Base-by-base conservation (phyloP, 2,329 filamentous ascomycete genomes). In the Fusarium falciforme region DNA sequence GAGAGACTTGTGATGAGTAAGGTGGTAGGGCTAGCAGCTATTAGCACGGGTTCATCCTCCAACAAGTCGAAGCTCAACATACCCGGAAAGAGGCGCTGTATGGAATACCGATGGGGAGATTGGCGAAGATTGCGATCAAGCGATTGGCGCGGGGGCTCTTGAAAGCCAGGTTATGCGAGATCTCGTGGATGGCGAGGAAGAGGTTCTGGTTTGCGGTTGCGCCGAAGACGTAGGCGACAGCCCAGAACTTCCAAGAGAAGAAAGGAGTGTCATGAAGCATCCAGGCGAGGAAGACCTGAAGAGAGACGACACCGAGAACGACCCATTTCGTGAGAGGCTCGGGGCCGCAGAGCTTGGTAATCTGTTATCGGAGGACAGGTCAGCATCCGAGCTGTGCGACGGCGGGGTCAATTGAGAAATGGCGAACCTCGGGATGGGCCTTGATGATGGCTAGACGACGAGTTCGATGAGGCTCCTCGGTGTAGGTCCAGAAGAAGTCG, bases 1-100 rank as follows among this genome's bases (percentile, higher is more conserved):
- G 61, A 99, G 93, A 40, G 95, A 98, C 87, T 99, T 99, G 90
- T 99, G 96, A 85, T 99, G 96, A 2, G 96, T 99, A 44, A 99
- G 91, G 82, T 99, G 96, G 87, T 99, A 99, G 6, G 96, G 96
- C 89, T 94, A 75, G 14, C 38, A 6, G 16, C 10, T 27, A 17
- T 22, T 58, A 70, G 80, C 71, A 80, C 81, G 67, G 36, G 4
- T 44, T 38, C n/a, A 33, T 14, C 29, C 8, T 17, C 20, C 16
- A 11, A 2, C 16, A 29, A 55, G 27, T 16, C 12, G 22, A 14
- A 29, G 40, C 17, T n/a, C 36, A 35, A 85, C 90, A 61, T 86
- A 94, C 93, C 80, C 96, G 89, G 87, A 99, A 99, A 0, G 95
- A 96, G 75, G 96, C 96, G 82, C 94, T 98, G 82, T 99, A 99